These are phyloP conservation scores for Monosporozyma siamensis DNA, from an alignment of 805 yeast species.

Conservation along the genomic window DNA sequence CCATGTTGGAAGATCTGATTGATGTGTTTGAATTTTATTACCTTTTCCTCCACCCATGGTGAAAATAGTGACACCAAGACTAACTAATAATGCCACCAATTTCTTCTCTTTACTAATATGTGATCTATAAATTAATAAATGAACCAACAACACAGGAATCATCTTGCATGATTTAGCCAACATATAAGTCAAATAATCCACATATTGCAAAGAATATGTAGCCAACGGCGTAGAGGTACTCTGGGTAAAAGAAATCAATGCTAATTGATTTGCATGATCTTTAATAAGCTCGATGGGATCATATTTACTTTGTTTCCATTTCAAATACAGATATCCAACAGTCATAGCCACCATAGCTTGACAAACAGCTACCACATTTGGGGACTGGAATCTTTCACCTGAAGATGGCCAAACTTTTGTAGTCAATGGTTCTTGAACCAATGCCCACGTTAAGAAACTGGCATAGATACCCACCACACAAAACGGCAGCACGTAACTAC, in stretches of 20 bases:
- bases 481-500: constrained; percentile 15
- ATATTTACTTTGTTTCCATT: constrained; percentile 25
- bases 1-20: not conserved
- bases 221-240: constrained; percentile 79
- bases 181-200: constrained; percentile 75
- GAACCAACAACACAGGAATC: constrained; percentile 89
- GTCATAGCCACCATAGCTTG: constrained; percentile 69
- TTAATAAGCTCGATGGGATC: constrained; percentile 30
- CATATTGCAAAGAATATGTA: constrained; percentile 65
- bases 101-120: constrained; percentile 69
- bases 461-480: constrained; percentile 61
- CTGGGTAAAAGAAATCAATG: constrained; percentile 60
- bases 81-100: constrained; percentile 66
- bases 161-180: constrained; percentile 90
- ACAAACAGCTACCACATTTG: constrained; percentile 63
- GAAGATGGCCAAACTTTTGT: constrained; percentile 61
- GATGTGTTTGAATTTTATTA: constrained; percentile 17
- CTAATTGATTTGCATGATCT: constrained; percentile 32
- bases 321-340: constrained; percentile 55
- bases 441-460: constrained; percentile 86
- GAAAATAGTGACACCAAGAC: constrained; percentile 74
- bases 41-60: constrained; percentile 39
- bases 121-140: constrained; percentile 57
- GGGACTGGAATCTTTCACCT: constrained; percentile 53
- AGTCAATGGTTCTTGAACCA: constrained; percentile 80